Conservation (phyloP, 371 early-diverging fungal species). For the Syncephalastrum contaminatum region DNA sequence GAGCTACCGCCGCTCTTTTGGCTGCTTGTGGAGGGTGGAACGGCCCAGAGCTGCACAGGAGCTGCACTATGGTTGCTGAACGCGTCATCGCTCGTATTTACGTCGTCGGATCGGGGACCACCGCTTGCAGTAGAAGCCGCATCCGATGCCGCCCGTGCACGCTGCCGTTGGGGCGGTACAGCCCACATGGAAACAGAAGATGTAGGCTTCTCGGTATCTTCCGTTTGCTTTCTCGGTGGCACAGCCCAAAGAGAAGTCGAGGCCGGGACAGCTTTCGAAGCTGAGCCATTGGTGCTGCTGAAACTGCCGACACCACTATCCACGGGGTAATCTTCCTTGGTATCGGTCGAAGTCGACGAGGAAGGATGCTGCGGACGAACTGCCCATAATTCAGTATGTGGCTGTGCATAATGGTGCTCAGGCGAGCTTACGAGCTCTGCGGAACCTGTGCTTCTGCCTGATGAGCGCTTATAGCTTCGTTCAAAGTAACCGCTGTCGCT, state of each 20-base stretch:
- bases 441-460: constrained; percentile 13
- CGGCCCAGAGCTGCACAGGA: constrained; percentile 13
- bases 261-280: constrained; percentile 11
- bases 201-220: neutral
- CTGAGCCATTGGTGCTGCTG: neutral
- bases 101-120: constrained; percentile 14
- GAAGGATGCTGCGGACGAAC: constrained; percentile 3
- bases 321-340: neutral
- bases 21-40: constrained; percentile 5
- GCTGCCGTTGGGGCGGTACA: constrained; percentile 23
- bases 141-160: constrained; percentile 7
- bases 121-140: constrained; percentile 25
- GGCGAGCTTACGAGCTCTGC: constrained; percentile 1
- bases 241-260: constrained; percentile 14
- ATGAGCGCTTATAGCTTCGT: constrained; percentile 15
- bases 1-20: constrained; percentile 3
- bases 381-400: neutral
- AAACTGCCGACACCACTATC: neutral
- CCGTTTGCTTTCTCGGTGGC: constrained; percentile 1
- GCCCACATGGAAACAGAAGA: constrained; percentile 18
- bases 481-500: constrained; percentile 17
- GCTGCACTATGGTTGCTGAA: neutral
- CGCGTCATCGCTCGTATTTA: neutral
- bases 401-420: constrained; percentile 3
- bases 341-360: constrained; percentile 4